phyloP scores from a whole-genome alignment of 345 rosid genomes.

The Erodium maritimum region DNA sequence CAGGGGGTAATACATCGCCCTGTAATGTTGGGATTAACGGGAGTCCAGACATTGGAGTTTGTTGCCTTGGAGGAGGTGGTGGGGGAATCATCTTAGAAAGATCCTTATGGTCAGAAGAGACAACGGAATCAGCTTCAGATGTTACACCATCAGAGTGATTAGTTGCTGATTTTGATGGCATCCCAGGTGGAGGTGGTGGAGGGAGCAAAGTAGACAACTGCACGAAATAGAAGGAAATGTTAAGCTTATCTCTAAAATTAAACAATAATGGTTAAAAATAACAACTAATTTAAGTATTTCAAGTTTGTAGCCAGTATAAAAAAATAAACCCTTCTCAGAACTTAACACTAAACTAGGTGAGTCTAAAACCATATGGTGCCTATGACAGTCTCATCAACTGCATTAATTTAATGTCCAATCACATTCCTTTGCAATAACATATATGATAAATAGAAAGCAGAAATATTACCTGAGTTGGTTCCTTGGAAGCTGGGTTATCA shows the following conservation, averaged over 20 bases:
- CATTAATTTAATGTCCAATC: no score
- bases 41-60: conserved; percentile 37
- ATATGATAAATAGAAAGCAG: not conserved
- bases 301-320: no score
- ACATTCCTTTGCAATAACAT: not conserved
- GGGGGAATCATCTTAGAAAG: conserved; percentile 53
- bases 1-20: conserved; percentile 55
- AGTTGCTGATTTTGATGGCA: conserved; percentile 30
- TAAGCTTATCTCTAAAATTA: no score
- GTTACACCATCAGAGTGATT: conserved; percentile 34
- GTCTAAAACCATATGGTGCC: no score
- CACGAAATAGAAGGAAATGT: conserved; percentile 9
- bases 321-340: no score
- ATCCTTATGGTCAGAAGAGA: conserved; percentile 31
- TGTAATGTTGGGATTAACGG: conserved; percentile 31
- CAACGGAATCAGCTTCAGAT: conserved; percentile 34
- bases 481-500: conserved; percentile 36
- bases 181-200: conserved; percentile 58
- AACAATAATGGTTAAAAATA: no score
- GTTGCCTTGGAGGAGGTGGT: conserved; percentile 73
- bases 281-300: no score
- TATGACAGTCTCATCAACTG: no score
- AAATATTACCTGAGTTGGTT: conserved; percentile 32
- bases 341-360: no score
- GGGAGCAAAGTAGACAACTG: conserved; percentile 38